These are phyloP conservation scores for Fistulinella prunicolor DNA, from an alignment of 768 basidiomycete genomes.

Conservation along the genomic window DNA sequence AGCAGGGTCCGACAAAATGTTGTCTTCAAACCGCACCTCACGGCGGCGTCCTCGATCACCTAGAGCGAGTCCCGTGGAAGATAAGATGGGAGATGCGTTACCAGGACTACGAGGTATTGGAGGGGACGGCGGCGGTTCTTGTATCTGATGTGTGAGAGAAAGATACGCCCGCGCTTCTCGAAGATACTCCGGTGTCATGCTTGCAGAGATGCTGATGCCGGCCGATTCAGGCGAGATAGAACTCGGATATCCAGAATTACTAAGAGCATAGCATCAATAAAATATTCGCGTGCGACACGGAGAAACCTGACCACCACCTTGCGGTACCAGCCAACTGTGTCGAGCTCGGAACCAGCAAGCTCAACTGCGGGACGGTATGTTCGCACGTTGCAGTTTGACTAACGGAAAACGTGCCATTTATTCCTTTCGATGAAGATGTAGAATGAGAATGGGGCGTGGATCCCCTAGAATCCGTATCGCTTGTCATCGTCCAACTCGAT, in stretches of 20 bases:
- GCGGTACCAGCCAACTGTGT: conserved; percentile 6
- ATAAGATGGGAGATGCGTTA: conserved; percentile 28
- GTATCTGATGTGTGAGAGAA: conserved; percentile 26
- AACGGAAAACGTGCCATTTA: conserved; percentile 3
- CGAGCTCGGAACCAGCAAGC: conserved; percentile 26
- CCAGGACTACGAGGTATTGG: conserved; percentile 18
- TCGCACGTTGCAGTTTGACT: conserved; percentile 10
- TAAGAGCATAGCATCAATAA: conserved; percentile 10
- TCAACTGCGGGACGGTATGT: conserved; percentile 23
- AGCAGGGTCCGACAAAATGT: conserved; percentile 27
- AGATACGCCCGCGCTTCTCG: conserved; percentile 34
- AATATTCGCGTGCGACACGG: neutral
- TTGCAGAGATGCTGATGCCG: conserved; percentile 29
- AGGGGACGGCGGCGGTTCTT: conserved; percentile 9
- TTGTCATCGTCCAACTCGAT: conserved; percentile 31
- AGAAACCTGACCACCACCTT: conserved; percentile 13
- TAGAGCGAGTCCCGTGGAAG: conserved; percentile 28
- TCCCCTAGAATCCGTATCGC: conserved; percentile 19
- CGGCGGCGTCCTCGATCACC: conserved; percentile 30
- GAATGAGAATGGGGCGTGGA: conserved; percentile 9
- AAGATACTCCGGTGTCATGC: conserved; percentile 32
- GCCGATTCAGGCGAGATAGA: conserved; percentile 35
- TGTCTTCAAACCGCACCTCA: conserved; percentile 34
- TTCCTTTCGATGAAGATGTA: conserved; percentile 10
- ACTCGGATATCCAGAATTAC: conserved; percentile 26